Percentiles rank a stretch among this genome's conserved stretches.
phyloP scores from a whole-genome alignment of 1,139 yeast species.

The Candida frijolesensis region DNA sequence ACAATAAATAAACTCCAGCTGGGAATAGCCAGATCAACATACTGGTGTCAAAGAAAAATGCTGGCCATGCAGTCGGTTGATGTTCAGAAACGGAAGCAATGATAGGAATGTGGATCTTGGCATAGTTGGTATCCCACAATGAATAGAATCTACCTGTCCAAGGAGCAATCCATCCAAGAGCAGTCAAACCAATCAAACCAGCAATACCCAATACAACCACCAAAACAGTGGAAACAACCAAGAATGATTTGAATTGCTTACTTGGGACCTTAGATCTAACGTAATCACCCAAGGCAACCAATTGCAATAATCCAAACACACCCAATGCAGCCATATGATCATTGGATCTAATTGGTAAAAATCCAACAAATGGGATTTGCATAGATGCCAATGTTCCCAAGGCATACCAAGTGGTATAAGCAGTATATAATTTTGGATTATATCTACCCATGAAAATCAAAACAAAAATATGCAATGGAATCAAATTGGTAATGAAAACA shows the following conservation, averaged over 20 bases:
- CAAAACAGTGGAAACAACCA: constrained; percentile 58
- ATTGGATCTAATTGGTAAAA: constrained; percentile 92
- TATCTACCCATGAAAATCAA: constrained; percentile 94
- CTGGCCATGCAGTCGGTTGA: constrained; percentile 99
- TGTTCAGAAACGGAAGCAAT: constrained; percentile 99
- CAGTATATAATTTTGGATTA: constrained; percentile 77
- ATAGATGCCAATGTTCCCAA: constrained; percentile 95
- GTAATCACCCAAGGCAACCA: constrained; percentile 85
- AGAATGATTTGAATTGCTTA: constrained; percentile 72
- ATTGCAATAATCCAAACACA: constrained; percentile 91
- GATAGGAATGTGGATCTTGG: constrained; percentile 97
- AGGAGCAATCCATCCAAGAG: constrained; percentile 94
- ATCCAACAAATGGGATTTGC: constrained; percentile 99
- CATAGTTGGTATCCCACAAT: constrained; percentile 96
- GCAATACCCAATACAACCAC: constrained; percentile 65
- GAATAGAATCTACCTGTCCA: constrained; percentile 99
- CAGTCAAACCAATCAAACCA: constrained; percentile 78
- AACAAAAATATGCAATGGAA: constrained; percentile 93
- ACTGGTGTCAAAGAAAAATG: constrained; percentile 92
- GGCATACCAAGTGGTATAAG: constrained; percentile 96
- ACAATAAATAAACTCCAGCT: constrained; percentile 88
- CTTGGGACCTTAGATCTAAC: constrained; percentile 74
- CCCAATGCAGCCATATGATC: constrained; percentile 99
- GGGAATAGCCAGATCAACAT: constrained; percentile 98
- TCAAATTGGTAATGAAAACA: constrained; percentile 95